Conservation (phyloP, 2,329 filamentous ascomycete genomes). For the Trichoderma arundinaceum region DNA sequence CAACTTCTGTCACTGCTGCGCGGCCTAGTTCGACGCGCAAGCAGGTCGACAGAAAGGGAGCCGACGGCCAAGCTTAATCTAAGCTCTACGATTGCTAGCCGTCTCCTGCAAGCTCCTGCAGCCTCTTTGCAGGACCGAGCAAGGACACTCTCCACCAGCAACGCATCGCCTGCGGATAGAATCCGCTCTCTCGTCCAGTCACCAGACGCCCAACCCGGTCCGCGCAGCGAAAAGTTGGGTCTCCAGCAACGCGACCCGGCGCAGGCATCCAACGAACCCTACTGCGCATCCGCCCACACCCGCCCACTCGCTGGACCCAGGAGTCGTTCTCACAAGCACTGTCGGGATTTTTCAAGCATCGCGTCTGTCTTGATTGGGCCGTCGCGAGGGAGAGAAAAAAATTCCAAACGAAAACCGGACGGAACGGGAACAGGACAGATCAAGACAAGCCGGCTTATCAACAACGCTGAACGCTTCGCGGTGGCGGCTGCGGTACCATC, state of each 20-base stretch:
- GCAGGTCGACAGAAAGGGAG: background rate
- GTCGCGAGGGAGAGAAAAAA: slow-evolving; percentile 9
- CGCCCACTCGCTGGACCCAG: slow-evolving; percentile 3
- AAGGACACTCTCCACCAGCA: slow-evolving; percentile 20
- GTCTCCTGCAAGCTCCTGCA: slow-evolving; percentile 31
- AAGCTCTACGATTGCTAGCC: background rate
- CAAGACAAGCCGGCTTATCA: slow-evolving; percentile 8
- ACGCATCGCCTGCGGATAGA: slow-evolving; percentile 18
- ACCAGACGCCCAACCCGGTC: slow-evolving; percentile 14
- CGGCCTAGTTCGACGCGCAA: background rate
- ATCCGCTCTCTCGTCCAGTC: slow-evolving; percentile 21
- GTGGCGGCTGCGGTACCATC: slow-evolving; percentile 21
- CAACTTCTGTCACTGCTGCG: background rate
- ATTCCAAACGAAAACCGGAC: background rate
- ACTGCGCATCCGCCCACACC: slow-evolving; percentile 24
- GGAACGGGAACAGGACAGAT: background rate
- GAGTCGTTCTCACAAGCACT: background rate
- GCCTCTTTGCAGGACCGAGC: slow-evolving; percentile 28
- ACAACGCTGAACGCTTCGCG: slow-evolving; percentile 12
- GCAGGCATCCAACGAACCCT: slow-evolving; percentile 28
- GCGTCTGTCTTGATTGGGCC: slow-evolving; percentile 20
- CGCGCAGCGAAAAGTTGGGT: slow-evolving; percentile 21
- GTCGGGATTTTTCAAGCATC: slow-evolving; percentile 15
- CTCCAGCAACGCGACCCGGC: slow-evolving; percentile 8
- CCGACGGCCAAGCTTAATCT: background rate